These are phyloP conservation scores for Ogataea pini DNA, from an alignment of 805 yeast genomes.

Conservation along the genomic window DNA sequence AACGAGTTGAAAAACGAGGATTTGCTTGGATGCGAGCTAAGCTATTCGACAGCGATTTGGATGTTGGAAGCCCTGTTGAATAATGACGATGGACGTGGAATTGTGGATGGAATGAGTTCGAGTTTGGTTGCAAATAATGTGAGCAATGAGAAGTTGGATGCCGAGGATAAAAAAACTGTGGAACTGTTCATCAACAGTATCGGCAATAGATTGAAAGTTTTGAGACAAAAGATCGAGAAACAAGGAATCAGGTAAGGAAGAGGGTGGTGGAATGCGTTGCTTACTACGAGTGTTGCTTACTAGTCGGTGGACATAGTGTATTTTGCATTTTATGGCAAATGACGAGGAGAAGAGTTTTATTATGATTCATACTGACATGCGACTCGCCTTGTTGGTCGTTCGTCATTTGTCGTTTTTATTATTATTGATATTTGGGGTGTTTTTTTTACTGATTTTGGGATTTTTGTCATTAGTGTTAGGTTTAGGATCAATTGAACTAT, in stretches of 20 bases:
- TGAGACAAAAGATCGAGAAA: constrained; percentile 57
- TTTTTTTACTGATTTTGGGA: neutral
- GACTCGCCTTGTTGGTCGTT: no score
- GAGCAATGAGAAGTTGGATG: constrained; percentile 54
- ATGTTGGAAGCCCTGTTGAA: constrained; percentile 88
- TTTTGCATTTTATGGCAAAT: constrained; percentile 6
- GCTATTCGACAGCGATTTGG: constrained; percentile 92
- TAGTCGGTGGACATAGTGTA: neutral
- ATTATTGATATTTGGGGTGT: no score
- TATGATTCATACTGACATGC: no score
- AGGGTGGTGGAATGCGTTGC: constrained; percentile 4
- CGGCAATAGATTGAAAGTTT: constrained; percentile 71
- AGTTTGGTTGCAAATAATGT: constrained; percentile 22
- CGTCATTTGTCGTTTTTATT: no score
- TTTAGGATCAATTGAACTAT: constrained; percentile 2
- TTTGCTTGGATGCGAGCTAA: constrained; percentile 75
- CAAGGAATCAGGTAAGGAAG: constrained; percentile 20
- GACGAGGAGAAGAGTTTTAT: no score
- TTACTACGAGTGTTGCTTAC: neutral
- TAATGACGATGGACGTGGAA: constrained; percentile 19
- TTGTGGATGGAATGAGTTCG: constrained; percentile 30
- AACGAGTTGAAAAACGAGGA: constrained; percentile 79
- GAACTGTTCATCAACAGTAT: constrained; percentile 82
- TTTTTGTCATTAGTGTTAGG: constrained; percentile 3
- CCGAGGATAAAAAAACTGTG: constrained; percentile 72